phyloP scores from a whole-genome alignment of 108 stramenopile species.

The Craspedostauros australis region DNA sequence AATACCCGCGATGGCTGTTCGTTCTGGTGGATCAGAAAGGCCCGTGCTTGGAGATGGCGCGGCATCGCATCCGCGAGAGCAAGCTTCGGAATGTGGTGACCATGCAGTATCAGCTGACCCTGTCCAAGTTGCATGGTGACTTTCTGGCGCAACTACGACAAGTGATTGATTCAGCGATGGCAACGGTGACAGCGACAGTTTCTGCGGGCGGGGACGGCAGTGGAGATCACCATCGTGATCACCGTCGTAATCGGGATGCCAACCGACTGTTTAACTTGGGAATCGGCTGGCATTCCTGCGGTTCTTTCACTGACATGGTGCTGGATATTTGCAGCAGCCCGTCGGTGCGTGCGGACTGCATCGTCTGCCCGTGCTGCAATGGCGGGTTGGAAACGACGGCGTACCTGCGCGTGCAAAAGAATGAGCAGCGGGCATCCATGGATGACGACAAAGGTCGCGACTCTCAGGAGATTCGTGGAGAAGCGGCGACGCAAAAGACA shows the following conservation, averaged over 20 bases:
- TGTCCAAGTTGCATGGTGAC: conserved; percentile 15
- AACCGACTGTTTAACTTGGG: conserved; percentile 19
- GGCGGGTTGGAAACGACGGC: too few relatives aligned
- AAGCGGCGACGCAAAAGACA: conserved; percentile 16
- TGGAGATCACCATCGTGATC: neutral
- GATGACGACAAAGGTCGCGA: too few relatives aligned
- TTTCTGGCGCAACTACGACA: conserved; percentile 3
- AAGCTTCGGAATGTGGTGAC: conserved; percentile 14
- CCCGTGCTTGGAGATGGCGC: conserved; percentile 11
- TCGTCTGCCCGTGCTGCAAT: conserved; percentile 33
- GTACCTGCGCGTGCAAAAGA: too few relatives aligned
- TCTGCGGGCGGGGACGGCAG: neutral
- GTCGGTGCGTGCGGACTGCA: conserved; percentile 19
- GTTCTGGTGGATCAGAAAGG: conserved; percentile 25
- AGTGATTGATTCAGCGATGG: neutral
- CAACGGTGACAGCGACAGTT: neutral
- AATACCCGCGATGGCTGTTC: conserved; percentile 19
- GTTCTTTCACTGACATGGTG: conserved; percentile 34
- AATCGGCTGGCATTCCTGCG: conserved; percentile 30
- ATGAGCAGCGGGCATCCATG: too few relatives aligned
- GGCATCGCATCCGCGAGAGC: conserved; percentile 5
- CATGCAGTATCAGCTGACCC: conserved; percentile 18
- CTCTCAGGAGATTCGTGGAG: too few relatives aligned
- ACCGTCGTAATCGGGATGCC: neutral
- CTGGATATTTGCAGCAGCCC: conserved; percentile 20